Evolutionary conservation across 805 yeast species (phyloP).

Genomic region (Spathaspora passalidarum): DNA sequence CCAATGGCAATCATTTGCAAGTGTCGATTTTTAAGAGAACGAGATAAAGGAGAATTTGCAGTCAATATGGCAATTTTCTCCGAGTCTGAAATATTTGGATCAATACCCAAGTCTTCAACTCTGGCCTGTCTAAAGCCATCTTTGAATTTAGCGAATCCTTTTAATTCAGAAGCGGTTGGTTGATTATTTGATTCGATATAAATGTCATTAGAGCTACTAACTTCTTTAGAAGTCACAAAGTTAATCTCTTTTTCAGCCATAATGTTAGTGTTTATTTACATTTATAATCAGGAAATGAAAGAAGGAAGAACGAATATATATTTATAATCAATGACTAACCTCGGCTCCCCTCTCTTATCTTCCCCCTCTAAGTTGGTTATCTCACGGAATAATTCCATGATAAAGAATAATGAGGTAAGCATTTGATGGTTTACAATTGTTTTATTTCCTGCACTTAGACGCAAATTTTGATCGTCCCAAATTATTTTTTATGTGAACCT

Average conservation of each 20-base stretch:
- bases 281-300: too few relatives aligned
- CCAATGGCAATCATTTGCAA: constrained; percentile 82
- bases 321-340: too few relatives aligned
- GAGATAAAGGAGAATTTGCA: constrained; percentile 47
- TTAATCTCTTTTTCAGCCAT: constrained; percentile 43
- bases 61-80: constrained; percentile 37
- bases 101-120: constrained; percentile 40
- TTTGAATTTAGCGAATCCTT: constrained; percentile 18
- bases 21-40: constrained; percentile 61
- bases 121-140: constrained; percentile 36
- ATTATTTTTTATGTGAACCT: too few relatives aligned
- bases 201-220: constrained; percentile 21
- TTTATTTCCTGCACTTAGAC: too few relatives aligned
- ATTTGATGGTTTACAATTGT: too few relatives aligned
- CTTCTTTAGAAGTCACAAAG: constrained; percentile 37
- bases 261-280: too few relatives aligned
- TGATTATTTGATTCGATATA: constrained; percentile 11
- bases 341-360: too few relatives aligned
- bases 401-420: too few relatives aligned
- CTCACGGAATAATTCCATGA: too few relatives aligned
- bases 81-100: constrained; percentile 22
- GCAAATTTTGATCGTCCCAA: too few relatives aligned
- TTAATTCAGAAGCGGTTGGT: constrained; percentile 18
- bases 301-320: too few relatives aligned
- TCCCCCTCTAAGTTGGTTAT: too few relatives aligned